A percentile compares a stretch with the other conserved stretches of the same genome.
Conservation (phyloP, 805 yeast species). For the Vanderwaltozyma tropicalis region DNA sequence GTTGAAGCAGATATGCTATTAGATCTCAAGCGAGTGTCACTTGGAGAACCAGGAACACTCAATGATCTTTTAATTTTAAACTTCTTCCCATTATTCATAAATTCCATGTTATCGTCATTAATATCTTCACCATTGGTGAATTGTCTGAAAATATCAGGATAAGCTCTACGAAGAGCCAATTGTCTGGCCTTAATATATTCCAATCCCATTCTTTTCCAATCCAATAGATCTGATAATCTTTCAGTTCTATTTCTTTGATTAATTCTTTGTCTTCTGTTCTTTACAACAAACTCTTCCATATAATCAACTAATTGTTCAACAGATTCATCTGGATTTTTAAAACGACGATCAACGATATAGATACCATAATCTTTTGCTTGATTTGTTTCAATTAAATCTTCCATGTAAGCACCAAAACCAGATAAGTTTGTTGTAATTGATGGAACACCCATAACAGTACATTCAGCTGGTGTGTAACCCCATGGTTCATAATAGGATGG, state of each 20-base stretch:
- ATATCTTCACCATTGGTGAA: constrained; percentile 23
- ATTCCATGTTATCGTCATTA: constrained; percentile 22
- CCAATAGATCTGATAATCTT: constrained; percentile 81
- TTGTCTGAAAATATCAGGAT: constrained; percentile 66
- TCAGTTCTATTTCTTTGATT: constrained; percentile 97
- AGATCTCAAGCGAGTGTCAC: constrained; percentile 33
- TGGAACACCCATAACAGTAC: constrained; percentile 99
- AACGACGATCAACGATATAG: constrained; percentile 89
- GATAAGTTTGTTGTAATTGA: constrained; percentile 91
- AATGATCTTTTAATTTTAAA: constrained; percentile 81
- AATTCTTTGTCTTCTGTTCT: constrained; percentile 92
- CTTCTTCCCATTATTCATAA: constrained; percentile 31
- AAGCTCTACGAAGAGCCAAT: constrained; percentile 83
- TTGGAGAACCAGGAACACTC: constrained; percentile 95
- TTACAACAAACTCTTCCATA: constrained; percentile 80
- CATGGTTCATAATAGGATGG: constrained; percentile 98
- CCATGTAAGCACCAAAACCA: constrained; percentile 98
- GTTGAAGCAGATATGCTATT: constrained; percentile 20
- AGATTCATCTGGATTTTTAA: constrained; percentile 85
- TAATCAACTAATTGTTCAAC: constrained; percentile 80
- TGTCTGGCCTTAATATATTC: constrained; percentile 94
- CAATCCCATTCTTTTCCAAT: constrained; percentile 97
- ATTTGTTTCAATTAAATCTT: constrained; percentile 79
- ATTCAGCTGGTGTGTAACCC: constrained; percentile 99
- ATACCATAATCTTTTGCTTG: constrained; percentile 88